Percentiles rank a stretch among this genome's conserved stretches.
These are phyloP conservation scores for Tilletia walkeri DNA, from an alignment of 1,284 basidiomycete species.

Conservation along the genomic window DNA sequence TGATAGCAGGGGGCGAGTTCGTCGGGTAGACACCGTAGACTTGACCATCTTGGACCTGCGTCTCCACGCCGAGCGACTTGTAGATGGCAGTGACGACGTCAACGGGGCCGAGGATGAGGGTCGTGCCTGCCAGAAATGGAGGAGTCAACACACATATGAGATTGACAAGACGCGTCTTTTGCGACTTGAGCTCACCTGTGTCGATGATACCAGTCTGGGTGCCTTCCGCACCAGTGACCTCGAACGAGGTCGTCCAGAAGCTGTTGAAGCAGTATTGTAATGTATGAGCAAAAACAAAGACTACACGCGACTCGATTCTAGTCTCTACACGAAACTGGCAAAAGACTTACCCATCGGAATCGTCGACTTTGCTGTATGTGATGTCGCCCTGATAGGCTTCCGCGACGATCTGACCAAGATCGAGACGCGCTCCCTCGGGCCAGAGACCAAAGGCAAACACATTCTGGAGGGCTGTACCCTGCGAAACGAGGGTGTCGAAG, in stretches of 20 bases:
- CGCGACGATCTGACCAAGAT: conserved; percentile 16
- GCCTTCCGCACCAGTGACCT: not conserved
- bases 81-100: conserved; percentile 14
- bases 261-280: not conserved
- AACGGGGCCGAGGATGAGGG: conserved; percentile 16
- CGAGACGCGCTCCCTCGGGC: conserved; percentile 15
- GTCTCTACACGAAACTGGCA: not conserved
- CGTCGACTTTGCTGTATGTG: conserved; percentile 15
- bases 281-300: not conserved
- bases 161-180: too few relatives aligned
- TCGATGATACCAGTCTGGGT: conserved; percentile 21
- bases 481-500: conserved; percentile 19
- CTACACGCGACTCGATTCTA: not conserved
- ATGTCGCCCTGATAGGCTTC: conserved; percentile 17
- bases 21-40: conserved; percentile 16
- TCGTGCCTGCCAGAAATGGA: conserved; percentile 10
- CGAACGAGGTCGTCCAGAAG: conserved; percentile 10
- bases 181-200: not conserved
- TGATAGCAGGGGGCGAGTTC: conserved; percentile 7
- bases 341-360: conserved; percentile 1
- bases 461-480: not conserved
- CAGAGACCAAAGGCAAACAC: conserved; percentile 20
- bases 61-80: conserved; percentile 18
- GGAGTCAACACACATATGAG: too few relatives aligned
- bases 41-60: conserved; percentile 12